Evolutionary conservation across 2,329 filamentous ascomycete species (phyloP), one percentile per base, ranked within the genome.

Genomic region (Pseudocercospora pini-densiflorae): DNA sequence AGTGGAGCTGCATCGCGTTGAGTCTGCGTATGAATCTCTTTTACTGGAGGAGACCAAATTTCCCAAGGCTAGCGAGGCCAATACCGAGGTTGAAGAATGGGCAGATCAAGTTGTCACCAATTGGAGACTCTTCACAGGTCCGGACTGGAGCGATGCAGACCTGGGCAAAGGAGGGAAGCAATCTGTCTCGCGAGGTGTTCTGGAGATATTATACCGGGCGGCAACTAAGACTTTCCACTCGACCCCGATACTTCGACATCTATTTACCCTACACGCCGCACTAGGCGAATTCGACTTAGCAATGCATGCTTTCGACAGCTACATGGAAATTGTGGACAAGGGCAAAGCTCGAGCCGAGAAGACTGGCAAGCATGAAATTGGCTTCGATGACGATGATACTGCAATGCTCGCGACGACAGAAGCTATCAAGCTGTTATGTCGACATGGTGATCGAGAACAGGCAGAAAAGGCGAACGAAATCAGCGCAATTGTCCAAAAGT

Each of bases 161-260:
- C 84, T 97, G 29, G 93, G 92, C 3, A 88, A 90, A 73, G 93
- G 92, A 5, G 94, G 93, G 8, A 91, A 93, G 72, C 88, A 90
- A 74, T 88, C 86, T 23, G 82, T 94, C 19, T 91, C 91, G 69
- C 88, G 90, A 62, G 89, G 89, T 59, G 89, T 96, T 33, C 86
- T 99, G 47, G 94, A 89, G 59, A 92, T 93, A 29, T 84, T 99
- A 6, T 99, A 98, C 79, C 90, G 91, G 45, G 92, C 94, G 23
- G 92, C 94, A 7, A 93, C 91, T 9, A 97, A 95, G 79, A 97
- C 94, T 0, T 99, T 95, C 75, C 95, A 99, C 79, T 99, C 95
- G 1, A 97, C 94, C 1, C 84, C 93, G 9, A 92, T 98, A 68
- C 82, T 99, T 31, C 87, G 94, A 65, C 88, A 94, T 73, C 84